Percentiles rank a stretch among this genome's conserved stretches.
These are phyloP conservation scores for Dactylellina sp. DNA, from an alignment of 2,329 filamentous ascomycete species.

Conservation along the genomic window DNA sequence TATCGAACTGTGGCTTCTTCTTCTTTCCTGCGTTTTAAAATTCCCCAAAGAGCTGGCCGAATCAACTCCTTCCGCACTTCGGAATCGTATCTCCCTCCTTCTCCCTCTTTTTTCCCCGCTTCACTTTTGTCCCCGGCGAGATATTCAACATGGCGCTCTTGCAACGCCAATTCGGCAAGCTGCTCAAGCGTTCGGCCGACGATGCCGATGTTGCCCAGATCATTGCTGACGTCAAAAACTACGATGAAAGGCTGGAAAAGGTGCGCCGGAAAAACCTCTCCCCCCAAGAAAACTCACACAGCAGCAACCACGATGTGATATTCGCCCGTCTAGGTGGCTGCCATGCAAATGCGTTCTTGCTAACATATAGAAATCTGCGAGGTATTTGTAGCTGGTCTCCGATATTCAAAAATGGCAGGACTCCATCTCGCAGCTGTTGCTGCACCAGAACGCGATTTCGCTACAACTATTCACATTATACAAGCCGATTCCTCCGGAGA, in stretches of 20 bases:
- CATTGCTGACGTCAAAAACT: conserved; percentile 55
- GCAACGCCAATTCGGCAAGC: conserved; percentile 46
- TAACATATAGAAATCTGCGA: neutral
- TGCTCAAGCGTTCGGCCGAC: conserved; percentile 53
- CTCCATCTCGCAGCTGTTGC: conserved; percentile 37
- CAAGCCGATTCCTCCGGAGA: conserved; percentile 38
- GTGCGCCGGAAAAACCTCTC: conserved; percentile 16
- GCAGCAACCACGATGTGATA: neutral
- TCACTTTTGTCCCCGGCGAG: neutral
- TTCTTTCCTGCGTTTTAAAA: neutral
- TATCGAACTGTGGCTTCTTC: conserved; percentile 46
- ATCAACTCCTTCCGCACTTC: conserved; percentile 27
- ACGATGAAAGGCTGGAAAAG: conserved; percentile 49
- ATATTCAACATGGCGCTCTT: conserved; percentile 34
- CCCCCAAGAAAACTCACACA: neutral
- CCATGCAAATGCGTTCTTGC: too few relatives aligned
- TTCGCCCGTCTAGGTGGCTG: too few relatives aligned
- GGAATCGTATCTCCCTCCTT: conserved; percentile 26
- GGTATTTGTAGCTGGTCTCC: conserved; percentile 32
- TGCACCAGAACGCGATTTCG: conserved; percentile 48
- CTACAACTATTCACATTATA: conserved; percentile 29
- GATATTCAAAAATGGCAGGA: conserved; percentile 45
- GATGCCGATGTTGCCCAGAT: conserved; percentile 47
- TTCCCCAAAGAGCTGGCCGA: neutral
- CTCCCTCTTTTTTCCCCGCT: conserved; percentile 6